Base-by-base conservation (phyloP, 345 rosid genomes). In the Murraya koenigii region DNA sequence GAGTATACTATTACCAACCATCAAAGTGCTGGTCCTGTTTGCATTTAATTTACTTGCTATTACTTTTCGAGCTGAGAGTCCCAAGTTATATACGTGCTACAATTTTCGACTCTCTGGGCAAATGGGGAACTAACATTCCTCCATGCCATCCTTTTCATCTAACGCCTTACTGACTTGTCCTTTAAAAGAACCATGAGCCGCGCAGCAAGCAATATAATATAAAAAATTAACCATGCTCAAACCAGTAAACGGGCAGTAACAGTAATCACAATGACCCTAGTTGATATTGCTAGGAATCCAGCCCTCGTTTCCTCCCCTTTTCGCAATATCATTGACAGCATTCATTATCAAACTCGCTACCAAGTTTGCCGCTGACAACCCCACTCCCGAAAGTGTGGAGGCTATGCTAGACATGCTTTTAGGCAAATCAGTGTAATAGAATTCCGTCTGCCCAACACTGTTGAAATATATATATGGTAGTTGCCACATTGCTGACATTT, bases 401-500 rank as follows among this genome's bases (percentile, higher is more conserved):
- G 88, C 88, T 3, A 91, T 78, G 71, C 90, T 86, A 4, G 89
- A 78, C 90, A 88, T 87, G 58, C 85, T 86, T 71, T 81, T 87
- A 0, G 96, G 93, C 25, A 90, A 84, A 78, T 88, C 85, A 0
- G 85, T 70, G 82, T 88, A 88, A 54, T 72, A 91, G 79, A 89
- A 88, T 72, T 88, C 91, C 8, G 68, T 79, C 63, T 86, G 89
- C 7, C 83, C 85, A 26, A 90, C 75, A 4, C 81, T 71, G n/a
- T 63, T 85, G 33, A 91, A 73, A 67, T 90, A 90, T 59, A 82
- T 88, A 77, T 70, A 78, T 26, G 85, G 90, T 32, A 80, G 35
- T 28, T 88, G 75, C 95, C 95, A 89, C 76, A 83, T 71, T 19
- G 82, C 85, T 1, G 95, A 89, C 82, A 89, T 84, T 71, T 66